Evolutionary conservation across 768 basidiomycete genomes (phyloP), one percentile per base, ranked within the genome.

Genomic region (Daedaleopsis sinensis): DNA sequence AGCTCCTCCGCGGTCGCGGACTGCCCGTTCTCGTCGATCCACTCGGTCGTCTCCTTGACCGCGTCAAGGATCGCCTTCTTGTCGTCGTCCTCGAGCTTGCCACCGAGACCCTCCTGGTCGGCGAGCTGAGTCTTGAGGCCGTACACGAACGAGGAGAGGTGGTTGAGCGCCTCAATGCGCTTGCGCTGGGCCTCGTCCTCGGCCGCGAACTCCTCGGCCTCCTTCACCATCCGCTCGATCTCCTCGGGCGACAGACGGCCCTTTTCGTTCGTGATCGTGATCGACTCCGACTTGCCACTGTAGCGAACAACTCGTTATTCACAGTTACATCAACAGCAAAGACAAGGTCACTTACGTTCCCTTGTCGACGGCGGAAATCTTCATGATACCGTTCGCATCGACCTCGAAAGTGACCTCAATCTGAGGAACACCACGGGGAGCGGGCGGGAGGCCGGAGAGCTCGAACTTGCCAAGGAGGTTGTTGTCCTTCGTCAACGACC

Each of bases 391-490:
- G 73, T 83, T 82, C 64, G 80, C 79, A 67, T 83, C 81, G 65
- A 84, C 75, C 63, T 83, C 80, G 74, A 98, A 98, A 16, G 91
- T 89, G 54, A 98, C 96, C 77, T 98, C 96, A 57, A 98, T 96
- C 66, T 98, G 96, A 71, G 96, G 96, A 54, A 95, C 93, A 73
- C 96, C 96, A 64, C 96, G 93, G 67, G 96, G 96, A 1, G 96
- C 91, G 43, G 96, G 94, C 36, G 96, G 95, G 63, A 98, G 97
- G 61, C 92, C 73, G 48, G 86, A 90, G 42, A 98, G 87, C 77
- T 97, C 95, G 75, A 97, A 98, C 76, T 95, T 95, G 79, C 96
- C 96, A 68, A 98, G 90, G 52, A 90, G 88, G 80, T 97, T 96
- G 86, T 97, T 98, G 80, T 98, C 96, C 87, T 96, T 96, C 66